Evolutionary conservation across 805 yeast genomes (phyloP), one percentile per base, ranked within the genome.

Genomic region (Monosporozyma servazzii): DNA sequence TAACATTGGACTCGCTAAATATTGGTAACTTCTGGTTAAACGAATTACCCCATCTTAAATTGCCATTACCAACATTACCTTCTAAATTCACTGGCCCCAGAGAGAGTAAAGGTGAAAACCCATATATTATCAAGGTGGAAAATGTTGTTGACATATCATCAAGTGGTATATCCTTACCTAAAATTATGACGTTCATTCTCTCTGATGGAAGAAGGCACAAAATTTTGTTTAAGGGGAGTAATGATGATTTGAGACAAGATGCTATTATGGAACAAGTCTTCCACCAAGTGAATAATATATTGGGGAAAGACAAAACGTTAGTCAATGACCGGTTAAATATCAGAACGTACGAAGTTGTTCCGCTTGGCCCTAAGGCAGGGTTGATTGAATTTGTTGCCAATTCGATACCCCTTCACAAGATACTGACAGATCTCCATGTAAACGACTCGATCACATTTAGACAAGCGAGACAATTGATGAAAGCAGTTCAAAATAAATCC

Each of bases 231-330:
- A 93, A 93, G 63, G 88, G 88, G 25, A 89, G 95, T 5, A 77
- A 87, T 9, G 99, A 93, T 68, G 99, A 93, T 68, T 71, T 93
- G 49, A 72, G 98, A 48, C 99, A 95, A 68, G 99, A 93, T 69
- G 86, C 96, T 0, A 88, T 93, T 51, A 95, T 93, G 99, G 95
- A 91, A 65, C 98, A 93, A 64, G 98, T 91, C 1, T 93, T 95
- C 66, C 84, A 77, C 20, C 87, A 89, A 60, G 96, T 89, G 15
- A 89, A 90, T 61, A 67, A 72, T 13, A 76, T 88, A 37, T 74
- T 91, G 51, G 65, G 58, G 10, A 70, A 70, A 23, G 81, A 86
- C 60, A 74, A 74, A 49, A 78, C 77, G 31, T 74, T 91, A 0
- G 65, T 81, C 25, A 74, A 70, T 48, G 66, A 90, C n/a, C 67